Base-by-base conservation (phyloP, 495 filamentous ascomycete species). In the Chaetomium tenue region DNA sequence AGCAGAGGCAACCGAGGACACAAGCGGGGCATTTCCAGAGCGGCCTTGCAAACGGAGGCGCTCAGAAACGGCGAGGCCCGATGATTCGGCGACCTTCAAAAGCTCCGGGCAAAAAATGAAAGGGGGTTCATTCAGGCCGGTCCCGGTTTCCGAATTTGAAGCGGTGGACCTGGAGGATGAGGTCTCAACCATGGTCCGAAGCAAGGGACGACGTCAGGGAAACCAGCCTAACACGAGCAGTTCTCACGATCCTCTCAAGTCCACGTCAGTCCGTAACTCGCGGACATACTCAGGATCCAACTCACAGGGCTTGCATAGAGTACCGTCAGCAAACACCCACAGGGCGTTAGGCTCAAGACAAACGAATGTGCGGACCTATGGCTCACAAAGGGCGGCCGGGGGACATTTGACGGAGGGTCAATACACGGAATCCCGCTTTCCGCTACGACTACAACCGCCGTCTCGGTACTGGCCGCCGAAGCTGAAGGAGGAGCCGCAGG, bases 401-500 rank as follows among this genome's bases (percentile, higher is more conserved):
- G 52, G 40, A 0, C 4, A 44, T 25, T 51, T 28, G 1, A 25
- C 16, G 0, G 16, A 13, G n/a, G 20, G n/a, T 16, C 22, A 22
- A 7, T 2, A 23, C 11, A 12, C 25, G 3, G 30, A 47, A 5
- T 20, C n/a, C 11, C 60, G 39, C 33, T 58, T 33, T 16, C n/a
- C 37, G 1, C 15, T 39, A 3, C 59, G 53, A 22, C 63, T 59
- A 15, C 64, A 63, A 16, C 42, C 64, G 18, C 64, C 56, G 11
- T 57, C 65, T n/a, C 65, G 50, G 28, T 65, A 55, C 7, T 60
- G 55, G 56, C 15, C 20, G n/a, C 46, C 50, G 26, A 44, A 40
- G 22, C n/a, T 42, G 20, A 52, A 63, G 33, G 60, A 66, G 4
- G 54, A 64, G 54, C 48, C 65, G 7, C 65, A 67, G 23, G 61